These are phyloP conservation scores for Brassica hybrid DNA, from an alignment of 441 rosid species.

Conservation along the genomic window DNA sequence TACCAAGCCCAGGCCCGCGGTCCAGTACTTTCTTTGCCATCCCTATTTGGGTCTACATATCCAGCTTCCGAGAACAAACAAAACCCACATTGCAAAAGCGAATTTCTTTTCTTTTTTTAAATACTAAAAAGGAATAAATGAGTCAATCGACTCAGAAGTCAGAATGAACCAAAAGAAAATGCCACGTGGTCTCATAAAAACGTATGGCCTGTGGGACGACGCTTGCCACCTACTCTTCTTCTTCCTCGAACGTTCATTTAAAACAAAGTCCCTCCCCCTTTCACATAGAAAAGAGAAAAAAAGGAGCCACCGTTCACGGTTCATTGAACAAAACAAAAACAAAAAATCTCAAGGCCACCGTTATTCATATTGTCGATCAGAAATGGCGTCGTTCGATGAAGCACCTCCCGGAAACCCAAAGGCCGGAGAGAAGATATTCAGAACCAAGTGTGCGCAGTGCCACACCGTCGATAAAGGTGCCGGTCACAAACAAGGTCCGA, in stretches of 20 bases:
- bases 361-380: not conserved
- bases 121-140: too few species aligned
- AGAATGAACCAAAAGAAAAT: too few species aligned
- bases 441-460: conserved; percentile 88
- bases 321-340: not conserved
- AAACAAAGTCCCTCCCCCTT: not conserved
- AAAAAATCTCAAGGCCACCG: too few species aligned
- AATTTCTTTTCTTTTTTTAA: too few species aligned
- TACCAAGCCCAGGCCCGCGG: too few species aligned
- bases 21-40: too few species aligned
- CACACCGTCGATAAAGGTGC: conserved; percentile 89
- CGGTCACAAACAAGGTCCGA: conserved; percentile 88
- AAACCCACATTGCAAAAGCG: too few species aligned
- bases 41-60: too few species aligned
- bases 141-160: too few species aligned
- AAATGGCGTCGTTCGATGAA: conserved; percentile 73
- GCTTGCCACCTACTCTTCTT: not conserved
- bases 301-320: too few species aligned
- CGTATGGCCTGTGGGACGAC: not conserved
- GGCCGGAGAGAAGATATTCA: conserved; percentile 80
- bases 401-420: conserved; percentile 73
- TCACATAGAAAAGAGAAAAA: not conserved
- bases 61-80: too few species aligned
- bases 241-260: not conserved
- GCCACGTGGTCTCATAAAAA: not conserved